These are phyloP conservation scores for Fusarium tjaetaba DNA, from an alignment of 2,329 filamentous ascomycete genomes.

Conservation along the genomic window DNA sequence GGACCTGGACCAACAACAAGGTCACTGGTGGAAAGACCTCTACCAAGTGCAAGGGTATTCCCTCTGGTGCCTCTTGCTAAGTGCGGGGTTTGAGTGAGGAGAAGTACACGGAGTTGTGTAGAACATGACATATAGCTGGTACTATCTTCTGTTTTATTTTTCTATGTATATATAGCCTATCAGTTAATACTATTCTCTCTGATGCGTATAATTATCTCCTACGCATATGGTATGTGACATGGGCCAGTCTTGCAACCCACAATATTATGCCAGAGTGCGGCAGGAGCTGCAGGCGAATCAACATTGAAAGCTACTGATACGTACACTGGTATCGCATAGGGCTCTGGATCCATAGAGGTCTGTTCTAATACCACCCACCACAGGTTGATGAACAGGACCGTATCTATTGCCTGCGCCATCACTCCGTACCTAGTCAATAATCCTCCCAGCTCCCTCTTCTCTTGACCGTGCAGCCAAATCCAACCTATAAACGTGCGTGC, in stretches of 20 bases:
- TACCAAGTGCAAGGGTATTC: constrained; percentile 42
- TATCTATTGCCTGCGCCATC: no score
- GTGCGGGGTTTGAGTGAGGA: accelerated
- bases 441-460: no score
- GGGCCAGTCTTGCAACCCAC: no score
- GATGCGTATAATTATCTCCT: accelerated
- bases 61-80: constrained; percentile 41
- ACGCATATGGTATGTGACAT: accelerated
- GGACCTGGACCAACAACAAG: constrained; percentile 60
- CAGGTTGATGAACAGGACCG: not conserved
- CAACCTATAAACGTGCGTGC: not conserved
- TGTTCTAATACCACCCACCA: not conserved
- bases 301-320: not conserved
- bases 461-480: no score
- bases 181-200: not conserved
- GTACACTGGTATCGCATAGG: not conserved
- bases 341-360: not conserved
- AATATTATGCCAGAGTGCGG: no score
- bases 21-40: constrained; percentile 62
- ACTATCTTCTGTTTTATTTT: not conserved
- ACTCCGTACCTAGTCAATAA: no score
- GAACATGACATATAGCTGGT: not conserved
- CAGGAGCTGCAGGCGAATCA: not conserved
- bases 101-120: not conserved
- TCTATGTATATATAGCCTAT: not conserved